Conservation (phyloP, 2,329 filamentous ascomycete genomes). For the Trematosphaeria pertusa region DNA sequence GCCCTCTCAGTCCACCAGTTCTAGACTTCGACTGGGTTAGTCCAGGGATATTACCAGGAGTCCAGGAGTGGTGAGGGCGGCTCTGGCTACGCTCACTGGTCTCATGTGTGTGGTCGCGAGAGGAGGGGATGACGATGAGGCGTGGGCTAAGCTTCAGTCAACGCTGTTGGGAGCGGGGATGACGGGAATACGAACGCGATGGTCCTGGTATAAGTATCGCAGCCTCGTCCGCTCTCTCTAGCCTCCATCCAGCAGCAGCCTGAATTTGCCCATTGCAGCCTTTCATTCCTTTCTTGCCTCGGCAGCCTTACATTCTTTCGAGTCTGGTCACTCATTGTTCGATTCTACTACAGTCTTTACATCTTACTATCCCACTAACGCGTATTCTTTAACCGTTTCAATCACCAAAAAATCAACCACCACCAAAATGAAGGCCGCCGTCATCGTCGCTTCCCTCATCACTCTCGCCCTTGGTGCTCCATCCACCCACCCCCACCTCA, state of each 20-base stretch:
- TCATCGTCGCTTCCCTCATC: conserved; percentile 25
- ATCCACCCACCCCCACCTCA: conserved; percentile 2
- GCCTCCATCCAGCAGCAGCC: conserved; percentile 4
- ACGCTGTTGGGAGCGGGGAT: background rate
- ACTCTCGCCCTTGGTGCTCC: conserved; percentile 25
- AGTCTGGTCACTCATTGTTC: conserved; percentile 37
- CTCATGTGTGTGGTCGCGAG: conserved; percentile 9
- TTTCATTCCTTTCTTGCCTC: conserved; percentile 17
- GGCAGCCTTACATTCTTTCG: conserved; percentile 33
- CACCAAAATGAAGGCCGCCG: conserved; percentile 30
- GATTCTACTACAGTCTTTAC: conserved; percentile 9
- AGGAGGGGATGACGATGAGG: background rate
- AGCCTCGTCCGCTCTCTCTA: background rate
- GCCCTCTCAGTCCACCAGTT: conserved; percentile 15
- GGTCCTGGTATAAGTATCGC: conserved; percentile 13
- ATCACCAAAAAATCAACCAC: conserved; percentile 6
- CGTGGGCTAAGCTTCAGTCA: no score
- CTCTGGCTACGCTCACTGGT: conserved; percentile 18
- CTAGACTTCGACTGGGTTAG: conserved; percentile 8
- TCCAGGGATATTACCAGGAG: conserved; percentile 17
- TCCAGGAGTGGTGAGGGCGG: conserved; percentile 15
- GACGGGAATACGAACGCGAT: background rate
- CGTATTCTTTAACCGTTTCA: background rate
- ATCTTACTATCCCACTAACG: conserved; percentile 1
- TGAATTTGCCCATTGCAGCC: background rate